Evolutionary conservation across 1,284 basidiomycete species (phyloP).

Genomic region (Chalciporus piperatoides): DNA sequence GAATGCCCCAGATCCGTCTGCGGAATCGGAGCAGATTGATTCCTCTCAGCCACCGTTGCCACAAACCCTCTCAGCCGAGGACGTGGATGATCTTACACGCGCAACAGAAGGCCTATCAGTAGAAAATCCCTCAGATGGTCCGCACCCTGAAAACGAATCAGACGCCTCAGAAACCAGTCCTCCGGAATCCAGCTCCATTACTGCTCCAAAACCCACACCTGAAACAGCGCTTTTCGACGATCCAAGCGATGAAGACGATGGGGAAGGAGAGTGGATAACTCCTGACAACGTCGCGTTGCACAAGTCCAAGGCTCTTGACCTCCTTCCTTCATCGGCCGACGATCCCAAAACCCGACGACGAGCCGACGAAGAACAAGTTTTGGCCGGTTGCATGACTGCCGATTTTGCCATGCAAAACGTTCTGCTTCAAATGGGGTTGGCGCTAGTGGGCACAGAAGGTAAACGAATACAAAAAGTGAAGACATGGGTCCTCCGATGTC

Average conservation of each 20-base stretch:
- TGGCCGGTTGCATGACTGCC: slow-evolving; percentile 91
- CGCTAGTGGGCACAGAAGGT: slow-evolving; percentile 89
- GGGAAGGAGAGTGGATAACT: slow-evolving; percentile 97
- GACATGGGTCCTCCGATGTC: slow-evolving; percentile 95
- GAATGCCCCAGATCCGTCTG: background rate
- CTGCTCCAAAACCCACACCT: slow-evolving; percentile 6
- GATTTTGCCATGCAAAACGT: slow-evolving; percentile 99
- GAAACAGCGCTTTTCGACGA: slow-evolving; percentile 59
- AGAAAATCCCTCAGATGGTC: slow-evolving; percentile 1
- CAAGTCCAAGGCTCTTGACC: slow-evolving; percentile 85
- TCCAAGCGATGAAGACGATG: slow-evolving; percentile 70
- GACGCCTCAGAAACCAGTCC: slow-evolving; percentile 2
- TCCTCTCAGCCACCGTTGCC: slow-evolving; percentile 1
- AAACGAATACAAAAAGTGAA: slow-evolving; percentile 89
- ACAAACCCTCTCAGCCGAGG: background rate
- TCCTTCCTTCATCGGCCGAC: slow-evolving; percentile 53
- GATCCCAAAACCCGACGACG: slow-evolving; percentile 39
- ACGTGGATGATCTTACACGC: slow-evolving; percentile 13
- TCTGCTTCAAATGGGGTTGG: slow-evolving; percentile 90
- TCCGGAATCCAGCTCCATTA: slow-evolving; percentile 5
- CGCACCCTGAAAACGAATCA: slow-evolving; percentile 1
- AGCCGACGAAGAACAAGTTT: slow-evolving; percentile 44
- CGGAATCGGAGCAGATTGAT: slow-evolving; percentile 2
- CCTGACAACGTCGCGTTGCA: slow-evolving; percentile 84
- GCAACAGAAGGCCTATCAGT: slow-evolving; percentile 14